Evolutionary conservation across 1,139 yeast genomes (phyloP).

Genomic region (Candida albicans): DNA sequence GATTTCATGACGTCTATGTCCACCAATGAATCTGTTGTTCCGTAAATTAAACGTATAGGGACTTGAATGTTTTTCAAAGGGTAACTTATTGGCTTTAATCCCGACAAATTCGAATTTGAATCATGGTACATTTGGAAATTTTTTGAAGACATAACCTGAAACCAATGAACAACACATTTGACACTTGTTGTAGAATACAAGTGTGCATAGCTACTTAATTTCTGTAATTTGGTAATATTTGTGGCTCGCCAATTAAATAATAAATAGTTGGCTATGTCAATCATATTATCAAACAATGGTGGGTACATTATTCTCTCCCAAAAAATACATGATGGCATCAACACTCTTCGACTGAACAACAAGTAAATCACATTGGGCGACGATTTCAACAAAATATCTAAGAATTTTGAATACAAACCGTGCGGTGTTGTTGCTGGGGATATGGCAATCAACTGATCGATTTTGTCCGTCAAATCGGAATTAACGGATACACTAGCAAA

Average conservation of each 20-base stretch:
- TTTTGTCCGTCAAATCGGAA: conserved; percentile 64
- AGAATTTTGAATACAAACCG: conserved; percentile 72
- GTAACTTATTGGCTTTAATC: conserved; percentile 41
- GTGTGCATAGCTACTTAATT: conserved; percentile 76
- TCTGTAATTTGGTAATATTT: conserved; percentile 72
- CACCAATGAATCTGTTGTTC: conserved; percentile 77
- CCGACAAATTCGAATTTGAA: conserved; percentile 30
- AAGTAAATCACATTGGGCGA: conserved; percentile 75
- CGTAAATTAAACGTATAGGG: conserved; percentile 78
- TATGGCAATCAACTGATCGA: conserved; percentile 72
- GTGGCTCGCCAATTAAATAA: conserved; percentile 77
- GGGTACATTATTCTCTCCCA: conserved; percentile 88
- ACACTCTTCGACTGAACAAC: conserved; percentile 70
- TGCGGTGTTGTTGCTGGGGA: conserved; percentile 96
- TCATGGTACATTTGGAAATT: conserved; percentile 90
- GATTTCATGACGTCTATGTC: conserved; percentile 72
- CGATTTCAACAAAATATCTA: conserved; percentile 74
- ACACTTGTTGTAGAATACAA: conserved; percentile 89
- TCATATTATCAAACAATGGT: conserved; percentile 69
- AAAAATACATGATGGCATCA: conserved; percentile 74
- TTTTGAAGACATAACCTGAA: conserved; percentile 80
- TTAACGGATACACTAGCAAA: conserved; percentile 78
- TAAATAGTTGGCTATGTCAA: conserved; percentile 65
- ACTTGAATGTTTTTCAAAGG: conserved; percentile 58
- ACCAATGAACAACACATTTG: conserved; percentile 94